Percentiles rank a stretch among this genome's conserved stretches.
Conservation (phyloP, 2,329 filamentous ascomycete species). For the Lojkania enalia region DNA sequence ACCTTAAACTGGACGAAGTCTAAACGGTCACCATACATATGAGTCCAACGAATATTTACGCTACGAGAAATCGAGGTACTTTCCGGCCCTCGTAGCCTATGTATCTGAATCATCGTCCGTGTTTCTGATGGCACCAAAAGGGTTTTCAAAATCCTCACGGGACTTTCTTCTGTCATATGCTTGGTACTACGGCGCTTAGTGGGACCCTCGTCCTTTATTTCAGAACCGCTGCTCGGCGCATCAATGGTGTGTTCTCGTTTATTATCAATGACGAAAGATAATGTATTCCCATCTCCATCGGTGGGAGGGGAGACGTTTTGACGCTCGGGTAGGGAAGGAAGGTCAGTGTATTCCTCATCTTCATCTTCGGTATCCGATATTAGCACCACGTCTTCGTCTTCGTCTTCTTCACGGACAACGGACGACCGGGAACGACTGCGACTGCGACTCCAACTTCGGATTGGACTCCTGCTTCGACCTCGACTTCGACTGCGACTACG, state of each 20-base stretch:
- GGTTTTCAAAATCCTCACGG: conserved; percentile 29
- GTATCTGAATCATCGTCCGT: conserved; percentile 24
- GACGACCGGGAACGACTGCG: neutral
- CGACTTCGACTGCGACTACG: neutral
- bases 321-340: conserved; percentile 5
- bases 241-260: conserved; percentile 4
- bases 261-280: conserved; percentile 26
- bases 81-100: conserved; percentile 27
- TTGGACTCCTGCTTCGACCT: no score
- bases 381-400: neutral
- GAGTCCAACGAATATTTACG: conserved; percentile 30
- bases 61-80: conserved; percentile 10
- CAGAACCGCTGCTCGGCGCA: neutral
- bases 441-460: neutral
- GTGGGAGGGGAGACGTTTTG: conserved; percentile 12
- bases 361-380: conserved; percentile 1
- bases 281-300: conserved; percentile 28
- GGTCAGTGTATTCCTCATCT: conserved; percentile 1
- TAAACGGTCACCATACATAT: conserved; percentile 24
- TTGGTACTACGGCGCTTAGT: conserved; percentile 2
- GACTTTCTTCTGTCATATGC: conserved; percentile 22
- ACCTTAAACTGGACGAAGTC: conserved; percentile 32
- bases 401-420: conserved; percentile 5
- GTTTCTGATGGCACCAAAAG: conserved; percentile 17
- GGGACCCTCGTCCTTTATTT: neutral